phyloP scores from a whole-genome alignment of 768 basidiomycete genomes.

The Phaeotremella fagi region DNA sequence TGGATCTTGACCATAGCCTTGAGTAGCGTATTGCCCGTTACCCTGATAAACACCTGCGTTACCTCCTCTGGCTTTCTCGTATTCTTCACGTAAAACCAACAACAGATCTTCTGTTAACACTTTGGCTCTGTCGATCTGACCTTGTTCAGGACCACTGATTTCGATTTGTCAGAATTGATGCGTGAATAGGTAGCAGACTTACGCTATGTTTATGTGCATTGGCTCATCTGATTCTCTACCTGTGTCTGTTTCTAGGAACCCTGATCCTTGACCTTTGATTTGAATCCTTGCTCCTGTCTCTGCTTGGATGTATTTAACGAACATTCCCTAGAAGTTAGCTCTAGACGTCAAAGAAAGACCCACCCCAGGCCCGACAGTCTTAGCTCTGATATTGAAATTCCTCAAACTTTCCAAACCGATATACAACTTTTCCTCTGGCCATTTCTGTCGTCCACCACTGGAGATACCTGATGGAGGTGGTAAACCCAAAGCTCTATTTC shows the following conservation, averaged over 20 bases:
- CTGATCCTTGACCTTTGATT: conserved; percentile 91
- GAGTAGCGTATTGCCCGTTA: conserved; percentile 23
- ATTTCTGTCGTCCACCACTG: conserved; percentile 60
- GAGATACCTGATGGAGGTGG: conserved; percentile 24
- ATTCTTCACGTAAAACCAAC: conserved; percentile 79
- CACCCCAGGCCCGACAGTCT: conserved; percentile 92
- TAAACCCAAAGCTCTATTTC: conserved; percentile 45
- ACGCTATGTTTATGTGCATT: conserved; percentile 90
- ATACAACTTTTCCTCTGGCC: conserved; percentile 93
- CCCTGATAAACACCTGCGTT: conserved; percentile 35
- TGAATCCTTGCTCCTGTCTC: conserved; percentile 95
- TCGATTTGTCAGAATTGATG: neutral
- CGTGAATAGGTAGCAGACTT: conserved; percentile 42
- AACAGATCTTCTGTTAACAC: conserved; percentile 82
- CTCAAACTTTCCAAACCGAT: conserved; percentile 84
- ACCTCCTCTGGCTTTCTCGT: conserved; percentile 63
- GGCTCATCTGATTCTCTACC: conserved; percentile 82
- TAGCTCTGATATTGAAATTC: conserved; percentile 96
- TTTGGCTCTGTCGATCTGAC: conserved; percentile 79
- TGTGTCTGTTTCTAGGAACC: conserved; percentile 88
- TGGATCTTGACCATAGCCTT: conserved; percentile 23
- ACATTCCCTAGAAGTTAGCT: conserved; percentile 63
- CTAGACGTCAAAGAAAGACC: conserved; percentile 31
- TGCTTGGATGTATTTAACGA: conserved; percentile 96
- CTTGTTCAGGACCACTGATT: conserved; percentile 72